Evolutionary conservation across 2,329 filamentous ascomycete species (phyloP).

Genomic region (Fusarium coicis): DNA sequence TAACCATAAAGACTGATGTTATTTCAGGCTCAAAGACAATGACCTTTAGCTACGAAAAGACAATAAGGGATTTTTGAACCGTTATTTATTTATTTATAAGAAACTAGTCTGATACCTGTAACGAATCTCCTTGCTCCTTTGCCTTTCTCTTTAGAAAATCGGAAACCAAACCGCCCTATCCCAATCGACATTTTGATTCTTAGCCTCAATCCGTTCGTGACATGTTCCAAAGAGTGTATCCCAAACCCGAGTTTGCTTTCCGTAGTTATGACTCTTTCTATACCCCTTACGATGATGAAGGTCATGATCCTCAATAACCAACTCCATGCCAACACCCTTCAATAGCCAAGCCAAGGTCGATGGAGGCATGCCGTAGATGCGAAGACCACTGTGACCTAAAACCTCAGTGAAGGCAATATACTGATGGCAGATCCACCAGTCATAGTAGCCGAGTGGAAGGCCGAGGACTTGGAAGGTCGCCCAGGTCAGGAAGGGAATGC

Average conservation of each 20-base stretch:
- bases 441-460: slow-evolving; percentile 22
- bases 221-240: slow-evolving; percentile 25
- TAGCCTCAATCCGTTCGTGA: slow-evolving; percentile 15
- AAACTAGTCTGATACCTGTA: neutral
- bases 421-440: slow-evolving; percentile 34
- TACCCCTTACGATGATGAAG: slow-evolving; percentile 28
- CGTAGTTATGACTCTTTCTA: slow-evolving; percentile 32
- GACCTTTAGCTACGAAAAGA: too few species aligned
- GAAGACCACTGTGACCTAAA: slow-evolving; percentile 22
- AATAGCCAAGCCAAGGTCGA: slow-evolving; percentile 19
- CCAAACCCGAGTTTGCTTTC: slow-evolving; percentile 28
- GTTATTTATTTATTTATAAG: neutral
- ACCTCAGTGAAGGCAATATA: slow-evolving; percentile 32
- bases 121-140: accelerated
- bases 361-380: slow-evolving; percentile 18
- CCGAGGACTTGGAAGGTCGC: slow-evolving; percentile 11
- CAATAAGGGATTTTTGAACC: accelerated
- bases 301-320: slow-evolving; percentile 29
- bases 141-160: accelerated
- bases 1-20: too few species aligned
- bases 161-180: neutral
- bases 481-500: slow-evolving; percentile 22
- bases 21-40: neutral
- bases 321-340: neutral
- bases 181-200: slow-evolving; percentile 17